Evolutionary conservation across 345 rosid species (phyloP).

Genomic region (Syzygium aqueum): DNA sequence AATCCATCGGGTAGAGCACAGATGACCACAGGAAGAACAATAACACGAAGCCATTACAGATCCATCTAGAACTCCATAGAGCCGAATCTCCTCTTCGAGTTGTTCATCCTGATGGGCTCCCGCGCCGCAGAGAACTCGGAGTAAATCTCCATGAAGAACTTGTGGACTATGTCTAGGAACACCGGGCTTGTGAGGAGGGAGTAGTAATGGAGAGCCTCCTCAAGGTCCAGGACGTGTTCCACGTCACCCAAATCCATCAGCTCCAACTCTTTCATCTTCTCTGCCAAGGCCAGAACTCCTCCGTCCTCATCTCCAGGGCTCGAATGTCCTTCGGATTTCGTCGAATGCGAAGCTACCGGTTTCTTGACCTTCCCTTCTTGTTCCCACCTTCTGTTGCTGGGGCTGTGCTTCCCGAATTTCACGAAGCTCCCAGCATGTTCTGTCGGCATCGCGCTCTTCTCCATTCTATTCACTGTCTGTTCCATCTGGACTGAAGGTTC

Average conservation of each 20-base stretch:
- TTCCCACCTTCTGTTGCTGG: neutral
- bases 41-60: neutral
- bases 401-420: neutral
- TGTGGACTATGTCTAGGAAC: conserved; percentile 3
- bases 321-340: neutral
- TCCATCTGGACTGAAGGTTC: neutral
- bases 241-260: neutral
- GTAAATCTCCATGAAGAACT: conserved; percentile 7
- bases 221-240: conserved; percentile 3
- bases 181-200: conserved; percentile 4
- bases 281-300: neutral
- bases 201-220: conserved; percentile 11
- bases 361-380: neutral
- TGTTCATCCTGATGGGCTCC: neutral
- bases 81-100: neutral
- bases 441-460: neutral
- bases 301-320: neutral
- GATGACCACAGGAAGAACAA: neutral
- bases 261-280: conserved; percentile 6
- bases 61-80: neutral
- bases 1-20: neutral
- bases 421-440: neutral
- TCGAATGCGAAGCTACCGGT: neutral
- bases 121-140: neutral
- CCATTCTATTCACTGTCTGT: neutral